phyloP scores from a whole-genome alignment of 2,329 filamentous ascomycete species.

The Aurifilum marmelostoma region DNA sequence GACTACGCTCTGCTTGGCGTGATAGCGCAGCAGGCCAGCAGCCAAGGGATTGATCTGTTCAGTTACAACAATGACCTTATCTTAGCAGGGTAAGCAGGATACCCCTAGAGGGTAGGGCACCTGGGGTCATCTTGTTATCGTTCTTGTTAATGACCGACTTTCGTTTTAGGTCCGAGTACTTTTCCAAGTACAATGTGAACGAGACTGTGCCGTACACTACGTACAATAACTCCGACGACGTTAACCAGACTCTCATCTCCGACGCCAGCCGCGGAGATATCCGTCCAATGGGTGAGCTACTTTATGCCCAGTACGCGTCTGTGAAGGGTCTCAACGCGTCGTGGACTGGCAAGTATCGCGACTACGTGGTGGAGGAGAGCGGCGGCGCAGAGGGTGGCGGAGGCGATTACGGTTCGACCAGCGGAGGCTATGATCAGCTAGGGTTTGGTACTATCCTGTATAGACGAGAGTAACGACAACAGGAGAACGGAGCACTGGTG shows the following conservation, averaged over 20 bases:
- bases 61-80: constrained; percentile 35
- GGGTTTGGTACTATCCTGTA: neutral
- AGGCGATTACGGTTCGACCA: neutral
- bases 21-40: constrained; percentile 46
- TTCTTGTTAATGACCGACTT: too few relatives aligned
- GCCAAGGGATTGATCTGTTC: constrained; percentile 27
- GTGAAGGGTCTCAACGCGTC: neutral
- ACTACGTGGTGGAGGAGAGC: neutral
- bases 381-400: neutral
- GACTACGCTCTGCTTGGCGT: constrained; percentile 44
- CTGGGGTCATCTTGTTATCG: too few relatives aligned
- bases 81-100: constrained; percentile 25
- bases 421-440: neutral
- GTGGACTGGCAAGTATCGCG: neutral
- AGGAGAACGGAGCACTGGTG: too few relatives aligned
- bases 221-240: neutral
- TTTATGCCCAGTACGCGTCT: neutral
- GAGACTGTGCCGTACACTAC: neutral
- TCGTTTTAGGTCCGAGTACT: neutral
- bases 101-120: too few relatives aligned
- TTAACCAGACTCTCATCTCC: neutral
- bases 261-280: neutral
- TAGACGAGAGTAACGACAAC: neutral
- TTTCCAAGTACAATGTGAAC: neutral
- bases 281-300: neutral